phyloP scores from a whole-genome alignment of 257 asterid species.

The Perilla frutescens region DNA sequence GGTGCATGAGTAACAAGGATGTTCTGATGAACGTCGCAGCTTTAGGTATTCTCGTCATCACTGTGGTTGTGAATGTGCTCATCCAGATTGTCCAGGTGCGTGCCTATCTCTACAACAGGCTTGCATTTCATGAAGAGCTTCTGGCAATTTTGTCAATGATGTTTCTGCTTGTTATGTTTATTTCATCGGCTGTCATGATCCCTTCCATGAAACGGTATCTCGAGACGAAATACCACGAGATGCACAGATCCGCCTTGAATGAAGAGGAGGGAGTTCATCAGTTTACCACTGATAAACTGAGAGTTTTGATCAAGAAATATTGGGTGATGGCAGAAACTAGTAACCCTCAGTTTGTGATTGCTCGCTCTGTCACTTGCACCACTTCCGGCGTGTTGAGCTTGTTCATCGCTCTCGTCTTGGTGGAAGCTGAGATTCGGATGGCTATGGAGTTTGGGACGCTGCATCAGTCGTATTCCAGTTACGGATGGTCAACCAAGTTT shows the following conservation, averaged over 20 bases:
- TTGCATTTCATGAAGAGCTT: constrained; percentile 25
- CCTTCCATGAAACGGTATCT: constrained; percentile 42
- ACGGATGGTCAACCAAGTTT: constrained; percentile 50
- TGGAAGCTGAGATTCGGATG: constrained; percentile 41
- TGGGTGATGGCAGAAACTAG: constrained; percentile 59
- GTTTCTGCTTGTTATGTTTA: constrained; percentile 38
- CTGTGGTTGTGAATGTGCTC: constrained; percentile 37
- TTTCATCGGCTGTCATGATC: constrained; percentile 42
- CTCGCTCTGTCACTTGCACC: constrained; percentile 47
- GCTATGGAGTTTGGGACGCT: not conserved
- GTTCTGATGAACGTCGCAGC: constrained; percentile 42
- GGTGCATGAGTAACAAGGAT: constrained; percentile 42
- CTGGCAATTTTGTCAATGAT: constrained; percentile 35
- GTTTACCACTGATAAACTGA: constrained; percentile 32
- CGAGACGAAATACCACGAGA: constrained; percentile 45
- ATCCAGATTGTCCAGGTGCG: constrained; percentile 43
- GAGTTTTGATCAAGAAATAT: constrained; percentile 40
- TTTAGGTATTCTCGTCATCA: constrained; percentile 39
- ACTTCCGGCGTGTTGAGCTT: constrained; percentile 38
- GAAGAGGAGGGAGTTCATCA: constrained; percentile 19
- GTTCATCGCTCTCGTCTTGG: constrained; percentile 30
- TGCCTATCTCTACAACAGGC: constrained; percentile 18
- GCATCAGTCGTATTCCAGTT: constrained; percentile 23
- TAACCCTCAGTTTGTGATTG: constrained; percentile 55
- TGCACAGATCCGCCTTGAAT: constrained; percentile 37